A percentile compares a stretch with the other conserved stretches of the same genome.
These are phyloP conservation scores for Erigeron canadensis DNA, from an alignment of 129 eudicot species.

Conservation along the genomic window DNA sequence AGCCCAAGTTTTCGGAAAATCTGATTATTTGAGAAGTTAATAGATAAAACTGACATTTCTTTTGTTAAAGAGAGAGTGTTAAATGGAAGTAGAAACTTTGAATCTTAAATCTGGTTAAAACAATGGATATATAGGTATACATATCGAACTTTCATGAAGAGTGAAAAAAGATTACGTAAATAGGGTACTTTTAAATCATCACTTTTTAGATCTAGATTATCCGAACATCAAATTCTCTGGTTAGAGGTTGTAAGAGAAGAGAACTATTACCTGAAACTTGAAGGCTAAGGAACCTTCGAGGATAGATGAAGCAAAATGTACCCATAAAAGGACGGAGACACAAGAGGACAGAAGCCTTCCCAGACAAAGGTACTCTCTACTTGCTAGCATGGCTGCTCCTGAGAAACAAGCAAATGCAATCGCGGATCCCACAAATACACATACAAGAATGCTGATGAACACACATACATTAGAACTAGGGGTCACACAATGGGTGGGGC, in stretches of 20 bases:
- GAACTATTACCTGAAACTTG: constrained; percentile 58
- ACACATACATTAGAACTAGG: neutral
- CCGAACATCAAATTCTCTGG: neutral
- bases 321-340: constrained; percentile 61
- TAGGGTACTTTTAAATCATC: too few relatives aligned
- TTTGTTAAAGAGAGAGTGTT: too few relatives aligned
- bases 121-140: too few relatives aligned
- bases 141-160: too few relatives aligned
- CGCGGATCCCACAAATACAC: constrained; percentile 71
- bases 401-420: constrained; percentile 77
- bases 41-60: too few relatives aligned
- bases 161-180: too few relatives aligned
- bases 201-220: neutral
- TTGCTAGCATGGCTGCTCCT: constrained; percentile 68
- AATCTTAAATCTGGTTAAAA: too few relatives aligned
- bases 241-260: neutral
- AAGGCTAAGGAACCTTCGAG: constrained; percentile 62
- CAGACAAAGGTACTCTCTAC: constrained; percentile 62
- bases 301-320: constrained; percentile 63
- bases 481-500: neutral
- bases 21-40: too few relatives aligned
- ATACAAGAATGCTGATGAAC: constrained; percentile 54
- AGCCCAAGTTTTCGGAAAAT: too few relatives aligned
- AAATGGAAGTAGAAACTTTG: too few relatives aligned
- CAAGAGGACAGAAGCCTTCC: constrained; percentile 75